Evolutionary conservation across 1,284 basidiomycete genomes (phyloP), one percentile per base, ranked within the genome.

Genomic region (Volvariella surrecta): DNA sequence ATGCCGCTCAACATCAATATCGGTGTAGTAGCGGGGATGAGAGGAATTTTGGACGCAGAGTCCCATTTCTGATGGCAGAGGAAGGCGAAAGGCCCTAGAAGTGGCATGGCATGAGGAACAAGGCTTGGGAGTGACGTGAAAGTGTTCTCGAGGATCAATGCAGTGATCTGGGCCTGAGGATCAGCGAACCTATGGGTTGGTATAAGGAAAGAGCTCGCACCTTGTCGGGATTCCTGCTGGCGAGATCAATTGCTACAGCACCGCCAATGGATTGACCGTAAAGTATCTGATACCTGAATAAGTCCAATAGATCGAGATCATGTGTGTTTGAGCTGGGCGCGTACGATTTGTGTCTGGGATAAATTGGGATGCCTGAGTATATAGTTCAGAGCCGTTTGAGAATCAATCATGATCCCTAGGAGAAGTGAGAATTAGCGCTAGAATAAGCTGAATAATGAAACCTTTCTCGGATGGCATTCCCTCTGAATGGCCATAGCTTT

Each of bases 231-330:
- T 94, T 94, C 31, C 77, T 74, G 45, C 81, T 83, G 0, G 89
- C 89, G 3, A 96, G 79, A 59, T 94, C 85, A 42, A 97, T 86
- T 10, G 88, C 76, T 1, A 98, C 93, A 0, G 94, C 94, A n/a
- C 94, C 94, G 11, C 95, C 95, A 21, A 99, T 90, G 4, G 89
- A 93, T 61, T 98, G 95, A 0, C 95, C 94, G 54, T 92, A 98
- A 0, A 94, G 61, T 37, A 90, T 68, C 82, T 84, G 20, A n/a
- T 3, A 16, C 8, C 15, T 15, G 16, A 28, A 13, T 46, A 18
- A 49, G 43, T 58, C 57, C 35, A 37, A 17, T 18, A 37, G 40
- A 49, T 49, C 20, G 44, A 52, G 31, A 32, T 1, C 8, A 16
- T 3, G 37, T 15, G 7, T 18, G 2, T 17, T 32, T 6, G 34